Evolutionary conservation across 2,329 filamentous ascomycete species (phyloP), one percentile per base, ranked within the genome.

Genomic region (Talaromyces sp.): DNA sequence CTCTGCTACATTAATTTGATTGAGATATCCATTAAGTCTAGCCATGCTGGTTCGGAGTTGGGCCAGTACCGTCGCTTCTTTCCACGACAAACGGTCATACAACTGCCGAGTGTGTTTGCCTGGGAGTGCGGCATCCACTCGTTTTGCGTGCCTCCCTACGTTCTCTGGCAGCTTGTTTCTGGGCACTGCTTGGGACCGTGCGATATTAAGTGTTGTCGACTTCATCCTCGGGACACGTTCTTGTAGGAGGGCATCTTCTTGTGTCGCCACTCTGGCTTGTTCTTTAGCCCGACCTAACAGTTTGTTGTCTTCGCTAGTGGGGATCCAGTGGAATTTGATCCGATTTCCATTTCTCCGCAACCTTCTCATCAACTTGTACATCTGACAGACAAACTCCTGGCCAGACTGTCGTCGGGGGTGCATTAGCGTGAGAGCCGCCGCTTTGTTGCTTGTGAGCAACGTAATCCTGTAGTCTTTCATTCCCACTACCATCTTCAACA

Each of bases 21-120:
- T 53, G 35, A 55, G 46, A 47, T 69, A 69, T 37, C 52, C 49
- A 61, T 69, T 70, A n/a, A 70, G 58, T 61, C 66, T 60, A 51
- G 60, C 57, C 55, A 68, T 70, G 40, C 66, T 58, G 8, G 62
- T 69, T 37, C 60, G 51, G 48, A 68, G 63, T 54, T 69, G 57
- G 10, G 60, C 65, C 4, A 69, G 54, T 45, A 68, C 56, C 46
- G 52, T 69, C 42, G 61, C 65, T 62, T 70, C 64, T 55, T 57
- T 69, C 56, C 54, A 66, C 42, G 51, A 55, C 41, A 63, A 43
- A 29, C 50, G 54, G 32, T 59, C 47, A 53, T 61, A 57, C 19
- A 69, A 50, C 39, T 48, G 53, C 40, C 58, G 32, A 51, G 65
- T 68, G 48, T 68, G 63, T 58, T 64, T 65, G 0, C 63, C 64